Conservation (phyloP, 2,329 filamentous ascomycete genomes). For the Myriosclerotinia scirpicola region DNA sequence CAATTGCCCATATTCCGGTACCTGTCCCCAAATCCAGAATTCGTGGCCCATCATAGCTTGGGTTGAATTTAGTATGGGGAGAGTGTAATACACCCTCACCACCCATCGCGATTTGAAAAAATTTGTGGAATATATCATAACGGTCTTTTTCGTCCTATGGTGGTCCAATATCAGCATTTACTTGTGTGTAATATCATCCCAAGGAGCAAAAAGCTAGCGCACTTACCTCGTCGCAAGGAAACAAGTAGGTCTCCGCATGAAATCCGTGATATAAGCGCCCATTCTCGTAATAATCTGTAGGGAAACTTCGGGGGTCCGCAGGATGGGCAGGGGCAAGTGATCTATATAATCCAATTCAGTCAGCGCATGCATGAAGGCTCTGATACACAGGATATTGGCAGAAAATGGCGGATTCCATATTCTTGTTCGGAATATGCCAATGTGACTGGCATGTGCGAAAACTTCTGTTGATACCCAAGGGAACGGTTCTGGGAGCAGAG, state of each 20-base stretch:
- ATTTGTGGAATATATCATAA: constrained; percentile 78
- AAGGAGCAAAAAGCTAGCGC: neutral
- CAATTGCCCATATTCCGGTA: constrained; percentile 88
- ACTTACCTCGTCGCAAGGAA: constrained; percentile 72
- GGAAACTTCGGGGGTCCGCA: constrained; percentile 29
- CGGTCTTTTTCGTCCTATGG: constrained; percentile 68
- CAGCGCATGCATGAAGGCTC: neutral
- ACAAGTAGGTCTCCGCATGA: constrained; percentile 68
- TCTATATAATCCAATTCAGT: constrained; percentile 29
- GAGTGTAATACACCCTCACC: constrained; percentile 45
- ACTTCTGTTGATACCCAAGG: neutral
- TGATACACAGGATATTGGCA: neutral
- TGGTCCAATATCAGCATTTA: constrained; percentile 26
- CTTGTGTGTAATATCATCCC: neutral
- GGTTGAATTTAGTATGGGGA: constrained; percentile 40
- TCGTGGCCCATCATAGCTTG: constrained; percentile 39
- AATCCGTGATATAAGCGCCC: constrained; percentile 69
- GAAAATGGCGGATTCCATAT: neutral
- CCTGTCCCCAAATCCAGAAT: constrained; percentile 76
- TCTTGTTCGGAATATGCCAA: neutral
- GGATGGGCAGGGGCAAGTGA: constrained; percentile 25
- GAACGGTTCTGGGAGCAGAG: neutral
- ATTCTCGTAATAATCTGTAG: constrained; percentile 57
- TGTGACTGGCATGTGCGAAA: constrained; percentile 5
- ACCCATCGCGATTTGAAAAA: constrained; percentile 65